A percentile compares a stretch with the other conserved stretches of the same genome.
Conservation (phyloP, 352 stramenopile species). For the Phytophthora kernoviae region DNA sequence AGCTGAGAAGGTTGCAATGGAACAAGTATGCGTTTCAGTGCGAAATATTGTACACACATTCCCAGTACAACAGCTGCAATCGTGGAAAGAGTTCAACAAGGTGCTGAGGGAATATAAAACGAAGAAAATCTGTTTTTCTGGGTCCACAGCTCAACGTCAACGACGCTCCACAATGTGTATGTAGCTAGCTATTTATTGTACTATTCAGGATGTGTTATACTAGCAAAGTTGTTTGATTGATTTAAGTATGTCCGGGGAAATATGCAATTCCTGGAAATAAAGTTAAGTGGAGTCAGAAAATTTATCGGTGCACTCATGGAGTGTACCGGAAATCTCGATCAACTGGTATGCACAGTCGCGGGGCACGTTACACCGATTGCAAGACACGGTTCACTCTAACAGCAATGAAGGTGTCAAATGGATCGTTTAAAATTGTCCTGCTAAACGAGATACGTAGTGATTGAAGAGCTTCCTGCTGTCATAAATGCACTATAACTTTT, state of each 20-base stretch:
- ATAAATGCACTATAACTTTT: not conserved
- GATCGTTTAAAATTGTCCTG: constrained; percentile 3
- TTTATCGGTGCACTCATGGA: constrained; percentile 16
- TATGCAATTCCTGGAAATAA: not conserved
- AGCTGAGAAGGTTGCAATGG: not conserved
- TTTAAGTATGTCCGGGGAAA: not conserved
- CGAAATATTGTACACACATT: not conserved
- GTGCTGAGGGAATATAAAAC: not conserved
- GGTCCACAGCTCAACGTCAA: not conserved
- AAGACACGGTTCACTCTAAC: constrained; percentile 3
- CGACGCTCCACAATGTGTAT: not conserved
- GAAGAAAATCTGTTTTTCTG: constrained; percentile 3
- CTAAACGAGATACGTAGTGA: constrained; percentile 8
- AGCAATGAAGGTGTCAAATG: not conserved
- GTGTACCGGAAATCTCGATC: constrained; percentile 8
- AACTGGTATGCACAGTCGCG: constrained; percentile 7
- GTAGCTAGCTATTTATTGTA: not conserved
- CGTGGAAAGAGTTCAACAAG: not conserved
- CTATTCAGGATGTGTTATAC: not conserved
- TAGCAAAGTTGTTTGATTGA: not conserved
- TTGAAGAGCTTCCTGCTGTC: not conserved
- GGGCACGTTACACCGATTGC: constrained; percentile 8
- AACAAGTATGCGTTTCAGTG: not conserved
- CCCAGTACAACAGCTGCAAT: not conserved
- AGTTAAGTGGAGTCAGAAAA: constrained; percentile 4